Evolutionary conservation across 2,329 filamentous ascomycete genomes (phyloP).

Genomic region (Fusarium cicatricum): DNA sequence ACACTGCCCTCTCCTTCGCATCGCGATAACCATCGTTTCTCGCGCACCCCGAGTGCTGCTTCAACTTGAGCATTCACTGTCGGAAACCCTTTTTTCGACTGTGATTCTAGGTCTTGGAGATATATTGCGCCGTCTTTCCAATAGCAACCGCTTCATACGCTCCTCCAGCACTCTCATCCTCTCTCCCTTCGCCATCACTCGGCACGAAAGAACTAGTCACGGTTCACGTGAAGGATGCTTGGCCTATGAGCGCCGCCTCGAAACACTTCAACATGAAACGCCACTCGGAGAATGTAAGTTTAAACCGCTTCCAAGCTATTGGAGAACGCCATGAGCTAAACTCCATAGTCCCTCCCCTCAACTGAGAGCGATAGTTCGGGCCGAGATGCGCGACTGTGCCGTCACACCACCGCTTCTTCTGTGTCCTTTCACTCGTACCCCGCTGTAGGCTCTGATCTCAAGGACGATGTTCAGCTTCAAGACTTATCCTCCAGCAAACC

Average conservation of each 20-base stretch:
- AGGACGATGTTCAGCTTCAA: conserved; percentile 11
- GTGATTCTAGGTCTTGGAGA: not conserved
- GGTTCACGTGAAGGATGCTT: not conserved
- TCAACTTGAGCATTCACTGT: not conserved
- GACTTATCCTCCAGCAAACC: conserved; percentile 20
- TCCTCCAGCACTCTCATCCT: not conserved
- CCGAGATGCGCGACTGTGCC: conserved; percentile 25
- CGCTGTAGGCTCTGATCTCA: conserved; percentile 15
- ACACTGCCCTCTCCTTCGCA: not conserved
- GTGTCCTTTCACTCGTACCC: conserved; percentile 24
- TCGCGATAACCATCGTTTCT: conserved; percentile 10
- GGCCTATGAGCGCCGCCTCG: not conserved
- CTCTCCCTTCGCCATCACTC: not conserved
- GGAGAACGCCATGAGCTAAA: conserved; percentile 4
- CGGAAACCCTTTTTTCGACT: not conserved
- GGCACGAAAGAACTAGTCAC: not conserved
- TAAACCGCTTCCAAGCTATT: not conserved
- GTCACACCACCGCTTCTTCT: conserved; percentile 29
- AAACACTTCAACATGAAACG: conserved; percentile 25
- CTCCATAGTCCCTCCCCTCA: conserved; percentile 25
- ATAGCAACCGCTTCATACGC: not conserved
- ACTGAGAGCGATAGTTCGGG: conserved; percentile 32
- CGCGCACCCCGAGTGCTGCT: conserved; percentile 3
- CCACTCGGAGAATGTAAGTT: conserved; percentile 14
- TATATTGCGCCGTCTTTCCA: not conserved